phyloP scores from a whole-genome alignment of 768 basidiomycete genomes.

The Podaxis pistillaris region DNA sequence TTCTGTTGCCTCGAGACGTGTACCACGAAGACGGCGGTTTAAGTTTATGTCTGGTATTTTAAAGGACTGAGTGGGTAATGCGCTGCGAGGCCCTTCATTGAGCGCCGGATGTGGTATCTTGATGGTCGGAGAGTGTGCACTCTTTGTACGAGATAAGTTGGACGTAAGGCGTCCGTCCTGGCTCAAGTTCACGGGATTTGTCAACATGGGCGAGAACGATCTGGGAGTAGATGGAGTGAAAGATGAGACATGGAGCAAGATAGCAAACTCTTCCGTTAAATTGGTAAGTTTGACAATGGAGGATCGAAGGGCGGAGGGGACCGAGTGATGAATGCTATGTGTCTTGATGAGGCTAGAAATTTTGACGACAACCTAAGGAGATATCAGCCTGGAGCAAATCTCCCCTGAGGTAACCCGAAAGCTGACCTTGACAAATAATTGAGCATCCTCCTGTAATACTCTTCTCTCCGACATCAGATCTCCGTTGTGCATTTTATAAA shows the following conservation, averaged over 20 bases:
- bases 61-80: conserved; percentile 41
- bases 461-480: conserved; percentile 54
- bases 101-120: conserved; percentile 32
- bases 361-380: conserved; percentile 64
- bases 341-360: conserved; percentile 73
- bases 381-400: not conserved
- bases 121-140: conserved; percentile 44
- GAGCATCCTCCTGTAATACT: conserved; percentile 73
- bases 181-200: conserved; percentile 25
- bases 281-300: conserved; percentile 78
- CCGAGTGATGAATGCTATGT: conserved; percentile 56
- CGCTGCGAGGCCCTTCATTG: conserved; percentile 53
- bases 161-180: conserved; percentile 40
- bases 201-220: conserved; percentile 60
- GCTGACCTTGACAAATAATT: conserved; percentile 76
- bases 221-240: conserved; percentile 60
- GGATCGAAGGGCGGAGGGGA: conserved; percentile 53
- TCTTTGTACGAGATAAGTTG: conserved; percentile 59
- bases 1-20: conserved; percentile 5
- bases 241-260: conserved; percentile 82
- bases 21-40: not conserved
- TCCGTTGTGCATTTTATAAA: conserved; percentile 57
- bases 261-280: conserved; percentile 84
- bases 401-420: not conserved
- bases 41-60: conserved; percentile 5